These are phyloP conservation scores for Lentinula raphanica DNA, from an alignment of 768 basidiomycete species.

Conservation along the genomic window DNA sequence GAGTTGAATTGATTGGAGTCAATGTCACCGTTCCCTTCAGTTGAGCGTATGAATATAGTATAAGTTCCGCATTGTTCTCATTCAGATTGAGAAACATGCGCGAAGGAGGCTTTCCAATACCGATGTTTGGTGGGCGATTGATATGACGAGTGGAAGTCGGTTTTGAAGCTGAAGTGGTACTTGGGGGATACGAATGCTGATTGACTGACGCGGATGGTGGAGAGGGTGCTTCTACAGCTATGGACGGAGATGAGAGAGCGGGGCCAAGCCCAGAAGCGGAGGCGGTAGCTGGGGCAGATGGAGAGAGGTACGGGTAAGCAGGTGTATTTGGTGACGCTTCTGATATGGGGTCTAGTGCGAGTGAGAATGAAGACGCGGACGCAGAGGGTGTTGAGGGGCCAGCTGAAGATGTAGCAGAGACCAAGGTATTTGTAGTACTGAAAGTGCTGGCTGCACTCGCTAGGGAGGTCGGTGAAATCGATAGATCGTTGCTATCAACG, in stretches of 20 bases:
- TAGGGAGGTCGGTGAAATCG: slow-evolving; percentile 2
- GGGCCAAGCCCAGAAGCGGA: slow-evolving; percentile 3
- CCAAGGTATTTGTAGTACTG: not conserved
- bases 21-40: slow-evolving; percentile 64
- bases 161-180: not conserved
- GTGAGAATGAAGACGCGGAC: slow-evolving; percentile 43
- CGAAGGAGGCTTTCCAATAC: slow-evolving; percentile 38
- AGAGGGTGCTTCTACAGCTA: slow-evolving; percentile 16
- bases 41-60: slow-evolving; percentile 84
- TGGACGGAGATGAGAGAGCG: slow-evolving; percentile 7
- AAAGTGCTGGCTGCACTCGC: slow-evolving; percentile 14
- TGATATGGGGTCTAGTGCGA: slow-evolving; percentile 44
- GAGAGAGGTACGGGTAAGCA: slow-evolving; percentile 22
- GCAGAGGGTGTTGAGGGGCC: slow-evolving; percentile 25
- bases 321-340: not conserved
- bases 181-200: not conserved
- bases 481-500: slow-evolving; percentile 16
- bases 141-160: not conserved
- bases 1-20: slow-evolving; percentile 32
- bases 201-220: slow-evolving; percentile 31
- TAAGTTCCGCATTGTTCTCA: slow-evolving; percentile 51
- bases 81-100: slow-evolving; percentile 35
- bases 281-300: slow-evolving; percentile 7
- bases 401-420: slow-evolving; percentile 3
- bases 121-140: slow-evolving; percentile 32